Evolutionary conservation across 495 filamentous ascomycete genomes (phyloP).

Genomic region (Neurospora intermedia): DNA sequence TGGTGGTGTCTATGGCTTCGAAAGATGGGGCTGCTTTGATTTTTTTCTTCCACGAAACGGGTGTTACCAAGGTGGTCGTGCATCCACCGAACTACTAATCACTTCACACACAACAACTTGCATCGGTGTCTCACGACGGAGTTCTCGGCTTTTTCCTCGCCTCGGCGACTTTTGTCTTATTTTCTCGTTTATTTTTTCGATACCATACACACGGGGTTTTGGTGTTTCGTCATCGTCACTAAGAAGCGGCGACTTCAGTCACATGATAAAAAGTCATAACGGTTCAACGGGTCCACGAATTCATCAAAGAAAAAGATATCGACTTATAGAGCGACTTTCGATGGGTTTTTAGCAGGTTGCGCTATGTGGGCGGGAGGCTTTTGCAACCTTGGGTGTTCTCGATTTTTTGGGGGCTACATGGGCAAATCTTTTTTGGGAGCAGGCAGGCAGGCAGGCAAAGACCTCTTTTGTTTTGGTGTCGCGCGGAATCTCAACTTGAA

Average conservation of each 20-base stretch:
- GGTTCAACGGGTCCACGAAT: conserved; percentile 31
- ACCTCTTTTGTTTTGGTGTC: conserved; percentile 16
- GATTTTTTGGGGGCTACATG: conserved; percentile 16
- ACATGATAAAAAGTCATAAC: conserved; percentile 27
- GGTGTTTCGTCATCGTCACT: conserved; percentile 15
- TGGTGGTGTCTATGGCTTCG: conserved; percentile 22
- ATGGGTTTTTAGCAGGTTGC: background rate
- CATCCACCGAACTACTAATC: conserved; percentile 15
- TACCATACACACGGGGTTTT: conserved; percentile 24
- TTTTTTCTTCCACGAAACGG: conserved; percentile 12
- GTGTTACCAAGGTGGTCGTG: conserved; percentile 26
- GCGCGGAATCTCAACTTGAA: conserved; percentile 12
- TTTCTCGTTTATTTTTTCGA: conserved; percentile 13
- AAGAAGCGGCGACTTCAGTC: conserved; percentile 26
- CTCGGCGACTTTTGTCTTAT: conserved; percentile 3
- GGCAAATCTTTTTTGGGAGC: conserved; percentile 14
- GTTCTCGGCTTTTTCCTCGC: conserved; percentile 15
- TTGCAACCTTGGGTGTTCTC: conserved; percentile 17
- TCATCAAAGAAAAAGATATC: conserved; percentile 24
- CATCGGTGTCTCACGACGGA: conserved; percentile 29
- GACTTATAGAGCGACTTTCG: conserved; percentile 26
- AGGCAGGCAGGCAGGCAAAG: conserved; percentile 19
- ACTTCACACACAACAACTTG: conserved; percentile 12
- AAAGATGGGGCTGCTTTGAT: conserved; percentile 20
- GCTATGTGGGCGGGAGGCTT: conserved; percentile 5